phyloP scores from a whole-genome alignment of 2,329 filamentous ascomycete genomes.

The Phialophora chinensis region DNA sequence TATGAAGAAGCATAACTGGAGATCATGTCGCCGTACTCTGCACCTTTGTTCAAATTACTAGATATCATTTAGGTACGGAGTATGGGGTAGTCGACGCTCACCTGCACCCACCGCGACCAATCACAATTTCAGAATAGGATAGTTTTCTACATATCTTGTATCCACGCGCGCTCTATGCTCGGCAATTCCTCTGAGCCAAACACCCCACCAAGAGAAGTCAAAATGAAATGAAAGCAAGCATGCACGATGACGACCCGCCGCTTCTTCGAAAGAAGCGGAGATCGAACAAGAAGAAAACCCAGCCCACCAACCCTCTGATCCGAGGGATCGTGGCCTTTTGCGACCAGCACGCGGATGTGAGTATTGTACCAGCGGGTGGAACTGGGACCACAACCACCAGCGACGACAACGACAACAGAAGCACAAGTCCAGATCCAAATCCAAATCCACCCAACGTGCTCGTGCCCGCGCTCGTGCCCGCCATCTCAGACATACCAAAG shows the following conservation, averaged over 20 bases:
- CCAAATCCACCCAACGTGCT: not conserved
- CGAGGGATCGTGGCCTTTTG: conserved; percentile 26
- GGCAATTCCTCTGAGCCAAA: not conserved
- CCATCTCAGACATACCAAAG: conserved; percentile 44
- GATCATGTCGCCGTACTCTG: too few relatives aligned
- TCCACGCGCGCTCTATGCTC: too few relatives aligned
- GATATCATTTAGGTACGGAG: too few relatives aligned
- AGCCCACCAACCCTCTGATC: conserved; percentile 26
- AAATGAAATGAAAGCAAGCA: not conserved
- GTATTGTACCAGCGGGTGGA: not conserved
- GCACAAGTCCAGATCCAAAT: not conserved
- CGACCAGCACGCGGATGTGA: not conserved
- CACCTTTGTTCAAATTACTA: too few relatives aligned
- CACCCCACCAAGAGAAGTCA: too few relatives aligned
- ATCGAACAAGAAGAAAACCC: conserved; percentile 12
- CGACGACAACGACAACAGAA: not conserved
- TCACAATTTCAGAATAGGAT: too few relatives aligned
- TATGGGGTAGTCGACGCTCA: too few relatives aligned
- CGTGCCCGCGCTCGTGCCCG: not conserved
- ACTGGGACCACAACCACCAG: not conserved
- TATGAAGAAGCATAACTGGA: too few relatives aligned
- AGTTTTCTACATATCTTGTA: too few relatives aligned
- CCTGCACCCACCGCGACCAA: too few relatives aligned
- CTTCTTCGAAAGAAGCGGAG: not conserved
- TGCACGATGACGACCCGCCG: not conserved